phyloP scores from a whole-genome alignment of 495 filamentous ascomycete genomes.

The Immersiella caudata region DNA sequence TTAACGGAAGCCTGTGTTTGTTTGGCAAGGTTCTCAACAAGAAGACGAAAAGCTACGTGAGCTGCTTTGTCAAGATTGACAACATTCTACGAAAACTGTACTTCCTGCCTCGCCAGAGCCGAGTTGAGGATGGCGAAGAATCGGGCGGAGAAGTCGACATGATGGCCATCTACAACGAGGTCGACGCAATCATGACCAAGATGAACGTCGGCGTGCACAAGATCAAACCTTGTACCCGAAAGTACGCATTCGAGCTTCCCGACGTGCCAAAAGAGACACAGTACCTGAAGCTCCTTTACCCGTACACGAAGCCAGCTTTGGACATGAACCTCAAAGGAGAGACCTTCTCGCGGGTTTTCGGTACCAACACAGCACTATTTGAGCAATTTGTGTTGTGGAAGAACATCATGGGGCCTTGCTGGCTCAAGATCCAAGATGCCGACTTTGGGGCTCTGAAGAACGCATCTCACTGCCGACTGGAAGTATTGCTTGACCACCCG shows the following conservation, averaged over 20 bases:
- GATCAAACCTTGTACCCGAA: conserved; percentile 84
- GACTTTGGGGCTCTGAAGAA: conserved; percentile 86
- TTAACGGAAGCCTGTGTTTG: conserved; percentile 88
- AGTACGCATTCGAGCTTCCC: conserved; percentile 93
- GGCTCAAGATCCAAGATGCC: conserved; percentile 84
- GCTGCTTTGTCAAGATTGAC: conserved; percentile 95
- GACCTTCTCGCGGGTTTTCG: conserved; percentile 94
- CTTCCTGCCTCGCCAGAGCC: conserved; percentile 81
- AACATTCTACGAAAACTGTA: conserved; percentile 91
- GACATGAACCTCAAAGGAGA: conserved; percentile 68
- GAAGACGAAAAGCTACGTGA: conserved; percentile 73
- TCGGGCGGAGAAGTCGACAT: conserved; percentile 83
- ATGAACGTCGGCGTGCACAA: conserved; percentile 85
- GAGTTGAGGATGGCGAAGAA: conserved; percentile 60
- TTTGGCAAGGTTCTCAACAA: conserved; percentile 98
- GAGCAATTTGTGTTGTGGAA: conserved; percentile 99
- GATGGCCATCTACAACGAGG: conserved; percentile 87
- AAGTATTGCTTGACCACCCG: conserved; percentile 78
- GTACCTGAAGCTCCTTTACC: conserved; percentile 92
- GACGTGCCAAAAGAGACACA: conserved; percentile 85
- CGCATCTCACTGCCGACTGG: conserved; percentile 94
- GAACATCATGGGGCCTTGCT: conserved; percentile 97
- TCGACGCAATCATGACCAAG: conserved; percentile 80
- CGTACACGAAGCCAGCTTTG: conserved; percentile 74
- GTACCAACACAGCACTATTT: conserved; percentile 89